A percentile compares a stretch with the other conserved stretches of the same genome.
Conservation (phyloP, 306 rosid genomes). For the Pachyrhizus erosus region DNA sequence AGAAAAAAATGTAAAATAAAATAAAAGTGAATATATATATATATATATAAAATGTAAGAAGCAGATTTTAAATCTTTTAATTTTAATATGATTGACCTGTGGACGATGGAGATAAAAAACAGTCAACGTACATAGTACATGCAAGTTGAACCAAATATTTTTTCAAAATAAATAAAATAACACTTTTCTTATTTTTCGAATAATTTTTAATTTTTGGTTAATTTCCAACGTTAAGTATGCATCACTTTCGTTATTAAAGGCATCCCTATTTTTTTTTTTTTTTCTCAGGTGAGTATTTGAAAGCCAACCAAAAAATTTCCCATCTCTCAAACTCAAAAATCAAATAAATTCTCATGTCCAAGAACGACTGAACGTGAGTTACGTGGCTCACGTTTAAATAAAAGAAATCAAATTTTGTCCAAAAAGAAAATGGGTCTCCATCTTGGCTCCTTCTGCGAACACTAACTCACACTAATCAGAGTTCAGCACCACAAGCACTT, state of each 20-base stretch:
- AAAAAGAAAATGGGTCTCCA: background rate
- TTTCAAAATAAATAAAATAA: background rate
- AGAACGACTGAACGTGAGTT: background rate
- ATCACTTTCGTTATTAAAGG: background rate
- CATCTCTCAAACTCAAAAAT: background rate
- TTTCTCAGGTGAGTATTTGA: background rate
- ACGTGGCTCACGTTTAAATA: background rate
- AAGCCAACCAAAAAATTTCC: background rate
- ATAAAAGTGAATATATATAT: too few species aligned
- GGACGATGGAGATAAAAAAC: background rate
- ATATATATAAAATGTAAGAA: too few species aligned
- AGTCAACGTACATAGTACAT: background rate
- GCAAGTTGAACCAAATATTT: background rate
- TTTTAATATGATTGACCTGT: background rate
- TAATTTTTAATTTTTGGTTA: background rate
- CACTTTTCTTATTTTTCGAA: background rate
- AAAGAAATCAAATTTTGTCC: background rate
- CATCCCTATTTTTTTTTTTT: background rate
- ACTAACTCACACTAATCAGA: background rate
- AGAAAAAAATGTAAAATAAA: too few species aligned
- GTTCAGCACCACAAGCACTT: background rate
- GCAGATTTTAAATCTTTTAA: too few species aligned
- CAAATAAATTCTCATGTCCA: background rate
- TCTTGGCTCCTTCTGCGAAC: background rate
- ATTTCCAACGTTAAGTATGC: background rate